Evolutionary conservation across 75 land plant genomes (phyloP).

Genomic region (Picea glauca): DNA sequence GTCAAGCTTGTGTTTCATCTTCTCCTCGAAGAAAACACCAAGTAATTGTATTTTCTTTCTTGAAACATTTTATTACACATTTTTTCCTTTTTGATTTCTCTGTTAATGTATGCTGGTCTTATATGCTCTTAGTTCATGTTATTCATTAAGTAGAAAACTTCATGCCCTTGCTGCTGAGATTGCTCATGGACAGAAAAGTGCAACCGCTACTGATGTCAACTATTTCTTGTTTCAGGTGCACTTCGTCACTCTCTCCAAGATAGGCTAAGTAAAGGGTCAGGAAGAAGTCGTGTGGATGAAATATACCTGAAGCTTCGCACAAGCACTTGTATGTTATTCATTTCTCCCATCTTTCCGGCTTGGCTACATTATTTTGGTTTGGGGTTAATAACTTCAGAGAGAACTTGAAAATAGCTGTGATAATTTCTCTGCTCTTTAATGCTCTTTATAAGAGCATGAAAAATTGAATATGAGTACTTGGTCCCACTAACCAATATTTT

Average conservation of each 20-base stretch:
- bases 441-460: no score
- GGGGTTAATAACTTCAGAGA: no score
- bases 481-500: no score
- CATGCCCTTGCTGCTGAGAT: no score
- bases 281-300: slow-evolving; percentile 62
- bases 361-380: no score
- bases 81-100: background rate
- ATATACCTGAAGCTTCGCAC: slow-evolving; percentile 85
- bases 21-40: no score
- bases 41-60: no score
- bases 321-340: slow-evolving; percentile 66
- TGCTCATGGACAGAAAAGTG: background rate
- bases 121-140: background rate
- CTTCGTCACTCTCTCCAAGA: slow-evolving; percentile 93
- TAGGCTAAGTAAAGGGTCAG: slow-evolving; percentile 65
- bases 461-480: no score
- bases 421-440: no score
- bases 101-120: background rate
- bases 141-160: background rate
- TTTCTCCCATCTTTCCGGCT: no score
- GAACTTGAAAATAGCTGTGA: no score
- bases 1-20: background rate
- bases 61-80: background rate
- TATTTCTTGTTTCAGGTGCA: slow-evolving; percentile 51
- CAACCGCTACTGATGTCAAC: background rate